Evolutionary conservation across 2,329 filamentous ascomycete species (phyloP), one percentile per base, ranked within the genome.

Genomic region (Dothistroma pini): DNA sequence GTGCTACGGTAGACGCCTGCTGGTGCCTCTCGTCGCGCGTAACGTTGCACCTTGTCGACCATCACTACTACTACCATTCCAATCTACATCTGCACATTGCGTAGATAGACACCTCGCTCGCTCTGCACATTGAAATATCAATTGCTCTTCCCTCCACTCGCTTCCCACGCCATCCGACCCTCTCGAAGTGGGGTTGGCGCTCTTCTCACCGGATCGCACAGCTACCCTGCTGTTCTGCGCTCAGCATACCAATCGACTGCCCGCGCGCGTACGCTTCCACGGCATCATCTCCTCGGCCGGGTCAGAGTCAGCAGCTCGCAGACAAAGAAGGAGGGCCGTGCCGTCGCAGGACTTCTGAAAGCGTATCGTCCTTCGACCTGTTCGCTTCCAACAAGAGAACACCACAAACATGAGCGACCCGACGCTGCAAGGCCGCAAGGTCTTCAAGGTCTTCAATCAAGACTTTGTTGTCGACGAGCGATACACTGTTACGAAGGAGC

Each of bases 381-480:
- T 29, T 19, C 9, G 12, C 54, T 7, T 22, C 54, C n/a, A 31
- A 11, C 10, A 21, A 31, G n/a, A 10, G 25, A 41, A 59, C 49
- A 51, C 12, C 50, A 38, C 53, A 59, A 74, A 60, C 72, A 87
- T 87, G 85, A 77, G 81, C 68, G 84, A 87, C 71, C 66, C 66
- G n/a, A 58, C 60, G 44, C 77, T 87, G 63, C 79, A 81, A 66
- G 87, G 87, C 75, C 89, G 92, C 79, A 97, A 96, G 84, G 86
- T 93, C 78, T 97, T 96, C 85, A 96, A 96, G 87, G 93, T 99
- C 77, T 99, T 99, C 81, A 97, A 97, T 83, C 95, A 99, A 76
- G 95, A 99, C 81, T 99, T 99, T 76, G 88, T 97, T 71, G 95
- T 97, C 74, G 95, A 97, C 76, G 93, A 97, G 79, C 88, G 93